Base-by-base conservation (phyloP, 768 basidiomycete genomes). In the Tricholoma bakamatsutake region DNA sequence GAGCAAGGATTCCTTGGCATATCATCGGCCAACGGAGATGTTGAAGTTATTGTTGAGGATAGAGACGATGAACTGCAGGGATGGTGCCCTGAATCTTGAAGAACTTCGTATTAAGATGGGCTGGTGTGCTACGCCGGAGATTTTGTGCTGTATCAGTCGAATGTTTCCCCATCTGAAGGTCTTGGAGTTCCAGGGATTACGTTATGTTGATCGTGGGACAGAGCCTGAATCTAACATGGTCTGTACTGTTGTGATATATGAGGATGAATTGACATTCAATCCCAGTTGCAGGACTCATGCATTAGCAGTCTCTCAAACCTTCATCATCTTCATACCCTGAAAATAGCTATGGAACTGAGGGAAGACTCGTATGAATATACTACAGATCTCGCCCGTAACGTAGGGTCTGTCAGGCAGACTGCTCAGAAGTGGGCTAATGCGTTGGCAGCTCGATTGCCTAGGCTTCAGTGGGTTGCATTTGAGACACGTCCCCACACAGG, bases 1-100 rank as follows among this genome's bases (percentile, higher is more conserved):
- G 37, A 59, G 58, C 42, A 60, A 53, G 34, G 59, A 60, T 27
- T 52, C 56, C 1, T 50, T 60, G 15, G 59, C 53, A 39, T 60
- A 60, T 40, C 59, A 61, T 50, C 54, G 51, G 24, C 59, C 59
- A 35, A 21, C 50, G 27, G 46, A 33, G 48, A 57, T 61, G 51
- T 27, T 42, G 18, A 21, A 21, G n/a, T 51, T 58, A 33, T 40
- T 57, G 37, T 17, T 33, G 9, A 49, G 18, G 12, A 56, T 58
- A 51, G 17, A 37, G 15, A 55, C n/a, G 34, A 31, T 42, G 15
- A 17, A 48, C 21, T 15, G 45, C 18, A 17, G 17, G 18, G 10
- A 49, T 30, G 49, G 31, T 12, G 9, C 24, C 37, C 39, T 24
- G 12, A 46, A 53, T 31, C 53, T 61, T 34, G 54, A 55, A n/a